These are phyloP conservation scores for Russula lepida DNA, from an alignment of 768 basidiomycete genomes.

Conservation along the genomic window DNA sequence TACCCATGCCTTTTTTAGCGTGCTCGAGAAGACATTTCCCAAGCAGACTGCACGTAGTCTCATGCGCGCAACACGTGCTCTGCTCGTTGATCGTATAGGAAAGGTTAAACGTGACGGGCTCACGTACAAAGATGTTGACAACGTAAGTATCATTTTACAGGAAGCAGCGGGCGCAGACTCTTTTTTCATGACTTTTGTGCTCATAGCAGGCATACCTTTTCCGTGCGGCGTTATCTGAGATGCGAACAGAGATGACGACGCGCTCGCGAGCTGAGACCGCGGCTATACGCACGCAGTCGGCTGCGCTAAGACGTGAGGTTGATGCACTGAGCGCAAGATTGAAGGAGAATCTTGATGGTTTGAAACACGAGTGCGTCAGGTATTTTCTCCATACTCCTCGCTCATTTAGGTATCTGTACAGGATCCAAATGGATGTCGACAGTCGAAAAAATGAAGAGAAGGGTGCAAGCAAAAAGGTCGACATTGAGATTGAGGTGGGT, in stretches of 20 bases:
- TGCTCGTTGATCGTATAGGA: conserved; percentile 69
- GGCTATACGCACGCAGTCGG: conserved; percentile 64
- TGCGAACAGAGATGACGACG: conserved; percentile 78
- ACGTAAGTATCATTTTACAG: no score
- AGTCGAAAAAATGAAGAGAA: conserved; percentile 87
- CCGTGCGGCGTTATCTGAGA: conserved; percentile 84
- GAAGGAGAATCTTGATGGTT: conserved; percentile 81
- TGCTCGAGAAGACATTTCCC: conserved; percentile 66
- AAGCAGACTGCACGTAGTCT: conserved; percentile 65
- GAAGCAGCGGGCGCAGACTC: no score
- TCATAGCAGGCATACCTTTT: conserved; percentile 90
- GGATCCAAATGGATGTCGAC: conserved; percentile 95
- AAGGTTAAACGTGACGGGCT: conserved; percentile 65
- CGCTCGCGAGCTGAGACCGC: conserved; percentile 78
- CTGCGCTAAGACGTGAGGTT: conserved; percentile 77
- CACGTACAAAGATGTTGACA: conserved; percentile 71
- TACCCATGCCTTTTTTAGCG: conserved; percentile 68
- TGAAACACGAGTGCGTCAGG: conserved; percentile 82
- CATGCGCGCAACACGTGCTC: conserved; percentile 76
- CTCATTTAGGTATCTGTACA: conserved; percentile 27
- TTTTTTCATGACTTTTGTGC: conserved; percentile 2
- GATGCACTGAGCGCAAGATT: conserved; percentile 82
- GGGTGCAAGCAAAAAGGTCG: conserved; percentile 73
- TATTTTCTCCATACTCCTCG: neutral
- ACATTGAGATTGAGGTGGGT: conserved; percentile 74